Evolutionary conservation across 1,284 basidiomycete species (phyloP), one percentile per base, ranked within the genome.

Genomic region (Porogramme epimiltina): DNA sequence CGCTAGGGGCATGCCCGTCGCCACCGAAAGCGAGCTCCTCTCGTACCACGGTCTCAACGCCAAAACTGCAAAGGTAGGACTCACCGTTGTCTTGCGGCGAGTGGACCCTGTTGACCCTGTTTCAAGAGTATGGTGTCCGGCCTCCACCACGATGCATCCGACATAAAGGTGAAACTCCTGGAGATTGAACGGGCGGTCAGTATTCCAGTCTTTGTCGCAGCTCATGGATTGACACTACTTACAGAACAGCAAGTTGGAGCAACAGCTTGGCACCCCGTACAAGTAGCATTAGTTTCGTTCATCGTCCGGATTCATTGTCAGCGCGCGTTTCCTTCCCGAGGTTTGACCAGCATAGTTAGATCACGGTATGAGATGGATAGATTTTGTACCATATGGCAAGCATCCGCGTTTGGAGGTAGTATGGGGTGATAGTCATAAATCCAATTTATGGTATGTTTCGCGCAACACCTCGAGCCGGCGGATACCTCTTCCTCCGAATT

Each of bases 51-150:
- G 67, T 0, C 49, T 69, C 10, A 87, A 89, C 62, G 81, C 79
- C 23, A 89, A 84, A 66, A 87, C 83, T 0, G 85, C 84, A 39
- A 89, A 88, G 77, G 87, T 87, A 52, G 33, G 45, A 18, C 44
- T 18, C 6, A 36, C 31, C 34, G 33, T 44, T 20, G 3, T 18
- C 9, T 47, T 23, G 16, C 42, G 28, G 23, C 18, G 10, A 15
- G 23, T 36, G 20, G 37, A n/a, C 18, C 22, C 25, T 20, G 15
- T 25, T 34, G 41, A 54, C 31, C 13, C 8, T 20, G 15, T 18
- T 39, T 25, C 9, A 59, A 89, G 86, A 86, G 85, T 56, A 87
- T 87, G 81, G 82, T 89, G 2, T 75, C 86, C 0, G 84, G 82
- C 16, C 73, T 89, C 3, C 83, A 88, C 45, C 77, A 85, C 58